A percentile compares a stretch with the other conserved stretches of the same genome.
Evolutionary conservation across 805 yeast species (phyloP).

Genomic region (Yarrowia keelungensis): DNA sequence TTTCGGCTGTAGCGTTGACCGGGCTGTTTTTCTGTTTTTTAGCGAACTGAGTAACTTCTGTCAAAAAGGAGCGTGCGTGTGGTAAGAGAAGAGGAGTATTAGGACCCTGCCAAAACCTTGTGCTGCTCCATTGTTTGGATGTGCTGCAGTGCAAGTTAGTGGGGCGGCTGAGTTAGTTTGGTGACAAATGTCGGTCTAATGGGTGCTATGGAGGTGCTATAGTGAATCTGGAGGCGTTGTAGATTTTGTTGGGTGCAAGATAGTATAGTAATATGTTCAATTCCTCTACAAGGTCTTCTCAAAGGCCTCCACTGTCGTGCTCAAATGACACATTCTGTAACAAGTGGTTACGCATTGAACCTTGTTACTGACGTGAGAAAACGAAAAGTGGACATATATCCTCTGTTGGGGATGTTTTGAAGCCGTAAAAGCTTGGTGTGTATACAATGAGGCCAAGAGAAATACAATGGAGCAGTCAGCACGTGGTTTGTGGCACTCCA

Average conservation of each 20-base stretch:
- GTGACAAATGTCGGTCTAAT: not conserved
- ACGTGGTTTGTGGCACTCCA: too few relatives aligned
- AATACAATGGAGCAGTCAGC: too few relatives aligned
- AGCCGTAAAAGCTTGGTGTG: too few relatives aligned
- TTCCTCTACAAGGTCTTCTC: not conserved
- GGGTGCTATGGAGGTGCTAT: not conserved
- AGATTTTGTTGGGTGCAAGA: not conserved
- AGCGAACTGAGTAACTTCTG: slow-evolving; percentile 15
- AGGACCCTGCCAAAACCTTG: slow-evolving; percentile 34
- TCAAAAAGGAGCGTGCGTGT: slow-evolving; percentile 19
- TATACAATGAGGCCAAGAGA: too few relatives aligned
- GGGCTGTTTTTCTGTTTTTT: not conserved
- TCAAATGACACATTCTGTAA: slow-evolving; percentile 8
- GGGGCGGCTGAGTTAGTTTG: slow-evolving; percentile 32
- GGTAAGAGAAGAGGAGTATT: slow-evolving; percentile 14
- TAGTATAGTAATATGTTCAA: too few relatives aligned
- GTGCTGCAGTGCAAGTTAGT: slow-evolving; percentile 7
- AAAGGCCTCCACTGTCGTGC: not conserved
- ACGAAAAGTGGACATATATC: not conserved
- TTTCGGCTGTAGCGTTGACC: not conserved
- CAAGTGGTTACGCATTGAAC: slow-evolving; percentile 30
- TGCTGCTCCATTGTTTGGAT: slow-evolving; percentile 11
- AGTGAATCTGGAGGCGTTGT: not conserved
- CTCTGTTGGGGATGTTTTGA: too few relatives aligned
- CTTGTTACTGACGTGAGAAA: not conserved